Percentiles rank a stretch among this genome's conserved stretches.
These are phyloP conservation scores for Phytophthora crassamura DNA, from an alignment of 352 stramenopile genomes.

Conservation along the genomic window DNA sequence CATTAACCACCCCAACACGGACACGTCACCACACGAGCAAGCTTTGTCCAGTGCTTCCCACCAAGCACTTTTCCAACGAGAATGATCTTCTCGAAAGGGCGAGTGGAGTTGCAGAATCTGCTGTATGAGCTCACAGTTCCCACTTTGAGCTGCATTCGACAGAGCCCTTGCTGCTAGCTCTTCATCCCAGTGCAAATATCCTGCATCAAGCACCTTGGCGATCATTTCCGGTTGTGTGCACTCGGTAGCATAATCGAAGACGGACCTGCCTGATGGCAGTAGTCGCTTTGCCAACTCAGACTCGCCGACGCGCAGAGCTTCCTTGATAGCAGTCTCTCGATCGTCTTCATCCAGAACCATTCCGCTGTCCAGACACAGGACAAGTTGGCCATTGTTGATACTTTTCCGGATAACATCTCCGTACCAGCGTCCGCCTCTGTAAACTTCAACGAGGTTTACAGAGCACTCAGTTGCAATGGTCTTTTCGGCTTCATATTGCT, in stretches of 20 bases:
- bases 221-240: neutral
- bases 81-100: neutral
- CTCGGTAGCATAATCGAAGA: conserved; percentile 1
- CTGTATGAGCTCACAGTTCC: conserved; percentile 2
- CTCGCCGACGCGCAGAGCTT: conserved; percentile 1
- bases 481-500: neutral
- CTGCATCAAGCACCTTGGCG: conserved; percentile 1
- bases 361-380: neutral
- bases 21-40: neutral
- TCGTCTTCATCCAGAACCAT: neutral
- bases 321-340: neutral
- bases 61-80: neutral
- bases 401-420: neutral
- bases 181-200: conserved; percentile 6
- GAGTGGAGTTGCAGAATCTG: conserved; percentile 17
- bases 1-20: neutral
- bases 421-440: neutral
- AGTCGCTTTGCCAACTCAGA: neutral
- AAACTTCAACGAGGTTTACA: neutral
- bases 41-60: neutral
- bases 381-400: conserved; percentile 8
- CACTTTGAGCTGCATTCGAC: neutral
- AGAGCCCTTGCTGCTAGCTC: neutral
- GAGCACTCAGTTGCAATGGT: neutral
- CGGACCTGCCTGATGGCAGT: neutral